Percentiles rank a stretch among this genome's conserved stretches.
phyloP scores from a whole-genome alignment of 305 asterid genomes.

The Solanum aculeatissimum region DNA sequence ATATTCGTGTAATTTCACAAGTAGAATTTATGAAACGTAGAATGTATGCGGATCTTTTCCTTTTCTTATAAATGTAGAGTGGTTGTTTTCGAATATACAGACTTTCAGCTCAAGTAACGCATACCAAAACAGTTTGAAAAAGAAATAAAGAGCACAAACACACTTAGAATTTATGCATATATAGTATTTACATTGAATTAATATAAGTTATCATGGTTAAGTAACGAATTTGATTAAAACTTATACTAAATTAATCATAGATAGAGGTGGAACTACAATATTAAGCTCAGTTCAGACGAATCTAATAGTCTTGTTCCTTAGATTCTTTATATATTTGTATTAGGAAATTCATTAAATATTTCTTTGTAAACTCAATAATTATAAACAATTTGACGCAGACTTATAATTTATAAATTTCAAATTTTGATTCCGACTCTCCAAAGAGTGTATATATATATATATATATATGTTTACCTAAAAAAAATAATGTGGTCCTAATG shows the following conservation, averaged over 20 bases:
- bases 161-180: background rate
- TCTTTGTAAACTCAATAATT: background rate
- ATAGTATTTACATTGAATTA: background rate
- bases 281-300: background rate
- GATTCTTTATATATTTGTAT: background rate
- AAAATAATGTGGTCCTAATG: background rate
- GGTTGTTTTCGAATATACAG: background rate
- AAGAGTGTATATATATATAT: too few relatives aligned
- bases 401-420: background rate
- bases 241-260: background rate
- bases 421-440: background rate
- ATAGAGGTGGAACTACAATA: background rate
- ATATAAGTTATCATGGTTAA: background rate
- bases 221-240: background rate
- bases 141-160: background rate
- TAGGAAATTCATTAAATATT: background rate
- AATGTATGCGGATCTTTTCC: rapidly evolving
- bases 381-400: background rate
- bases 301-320: background rate
- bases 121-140: background rate
- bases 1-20: too few relatives aligned
- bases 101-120: background rate
- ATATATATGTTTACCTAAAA: background rate
- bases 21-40: rapidly evolving
- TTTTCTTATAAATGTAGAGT: background rate